A percentile compares a stretch with the other conserved stretches of the same genome.
Conservation (phyloP, 169 alveolate genomes). For the Plasmodium adleri region DNA sequence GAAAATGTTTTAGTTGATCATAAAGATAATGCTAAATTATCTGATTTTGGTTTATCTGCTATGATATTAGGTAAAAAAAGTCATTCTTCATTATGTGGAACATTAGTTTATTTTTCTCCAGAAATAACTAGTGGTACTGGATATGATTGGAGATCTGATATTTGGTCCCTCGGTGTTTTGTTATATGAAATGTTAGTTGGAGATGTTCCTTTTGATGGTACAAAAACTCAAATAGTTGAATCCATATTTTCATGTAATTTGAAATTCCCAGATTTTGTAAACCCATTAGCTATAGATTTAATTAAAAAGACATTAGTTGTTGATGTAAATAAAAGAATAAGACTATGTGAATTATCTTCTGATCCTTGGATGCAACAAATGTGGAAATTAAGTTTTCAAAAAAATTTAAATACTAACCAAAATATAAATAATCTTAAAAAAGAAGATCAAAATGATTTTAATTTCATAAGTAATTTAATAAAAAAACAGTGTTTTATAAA, state of each 20-base stretch:
- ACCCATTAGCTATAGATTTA: conserved; percentile 69
- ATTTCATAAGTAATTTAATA: conserved; percentile 39
- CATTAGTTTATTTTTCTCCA: conserved; percentile 93
- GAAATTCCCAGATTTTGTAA: conserved; percentile 56
- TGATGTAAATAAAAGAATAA: conserved; percentile 67
- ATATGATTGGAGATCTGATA: conserved; percentile 91
- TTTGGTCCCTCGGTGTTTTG: conserved; percentile 94
- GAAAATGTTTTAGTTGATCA: conserved; percentile 81
- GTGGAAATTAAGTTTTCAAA: conserved; percentile 72
- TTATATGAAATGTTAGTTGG: conserved; percentile 93
- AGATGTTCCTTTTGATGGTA: conserved; percentile 90
- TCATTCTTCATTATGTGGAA: conserved; percentile 90
- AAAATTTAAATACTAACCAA: conserved; percentile 9
- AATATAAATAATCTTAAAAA: not conserved
- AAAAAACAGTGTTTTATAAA: conserved; percentile 35
- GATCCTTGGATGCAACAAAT: conserved; percentile 78
- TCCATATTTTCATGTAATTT: conserved; percentile 73
- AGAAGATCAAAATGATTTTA: conserved; percentile 38
- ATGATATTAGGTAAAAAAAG: conserved; percentile 52
- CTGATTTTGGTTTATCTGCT: conserved; percentile 81
- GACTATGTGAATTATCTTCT: conserved; percentile 43
- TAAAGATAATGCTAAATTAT: conserved; percentile 71
- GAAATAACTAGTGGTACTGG: conserved; percentile 91
- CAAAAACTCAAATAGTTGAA: conserved; percentile 59
- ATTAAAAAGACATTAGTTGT: conserved; percentile 65